These are phyloP conservation scores for Tanozyma kutaoensis DNA, from an alignment of 805 yeast species.

Conservation along the genomic window DNA sequence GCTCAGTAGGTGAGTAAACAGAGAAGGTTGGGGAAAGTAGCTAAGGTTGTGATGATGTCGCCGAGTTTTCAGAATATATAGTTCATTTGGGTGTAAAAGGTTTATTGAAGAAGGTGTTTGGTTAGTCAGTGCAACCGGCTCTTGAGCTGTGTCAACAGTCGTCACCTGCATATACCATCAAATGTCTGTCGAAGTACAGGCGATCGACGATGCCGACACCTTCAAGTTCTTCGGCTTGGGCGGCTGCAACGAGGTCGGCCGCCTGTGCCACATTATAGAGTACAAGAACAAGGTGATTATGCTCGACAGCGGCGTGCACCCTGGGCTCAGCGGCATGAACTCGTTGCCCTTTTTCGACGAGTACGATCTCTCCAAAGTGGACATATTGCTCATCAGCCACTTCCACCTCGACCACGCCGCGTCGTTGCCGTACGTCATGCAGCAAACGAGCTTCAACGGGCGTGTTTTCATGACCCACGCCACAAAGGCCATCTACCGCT, in stretches of 20 bases:
- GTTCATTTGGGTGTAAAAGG: no score
- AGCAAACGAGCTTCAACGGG: constrained; percentile 87
- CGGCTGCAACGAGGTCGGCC: constrained; percentile 97
- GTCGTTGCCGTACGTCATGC: constrained; percentile 95
- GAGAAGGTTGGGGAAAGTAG: background rate
- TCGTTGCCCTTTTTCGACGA: constrained; percentile 94
- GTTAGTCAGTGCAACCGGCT: no score
- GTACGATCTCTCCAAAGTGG: constrained; percentile 79
- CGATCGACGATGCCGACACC: constrained; percentile 19
- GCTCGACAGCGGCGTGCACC: constrained; percentile 98
- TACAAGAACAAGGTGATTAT: constrained; percentile 90
- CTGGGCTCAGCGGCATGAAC: constrained; percentile 81
- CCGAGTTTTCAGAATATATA: no score
- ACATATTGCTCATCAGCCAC: constrained; percentile 77
- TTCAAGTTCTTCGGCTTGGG: constrained; percentile 79
- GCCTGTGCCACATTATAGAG: constrained; percentile 87
- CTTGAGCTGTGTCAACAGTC: no score
- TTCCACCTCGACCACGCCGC: constrained; percentile 98
- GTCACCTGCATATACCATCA: no score
- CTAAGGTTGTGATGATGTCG: no score
- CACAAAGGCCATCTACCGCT: constrained; percentile 92
- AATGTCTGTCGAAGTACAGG: constrained; percentile 4
- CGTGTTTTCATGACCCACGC: constrained; percentile 99
- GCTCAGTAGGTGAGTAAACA: background rate
- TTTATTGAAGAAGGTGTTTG: no score